Conservation (phyloP, 148 eudicot genomes). For the Fagopyrum tataricum region DNA sequence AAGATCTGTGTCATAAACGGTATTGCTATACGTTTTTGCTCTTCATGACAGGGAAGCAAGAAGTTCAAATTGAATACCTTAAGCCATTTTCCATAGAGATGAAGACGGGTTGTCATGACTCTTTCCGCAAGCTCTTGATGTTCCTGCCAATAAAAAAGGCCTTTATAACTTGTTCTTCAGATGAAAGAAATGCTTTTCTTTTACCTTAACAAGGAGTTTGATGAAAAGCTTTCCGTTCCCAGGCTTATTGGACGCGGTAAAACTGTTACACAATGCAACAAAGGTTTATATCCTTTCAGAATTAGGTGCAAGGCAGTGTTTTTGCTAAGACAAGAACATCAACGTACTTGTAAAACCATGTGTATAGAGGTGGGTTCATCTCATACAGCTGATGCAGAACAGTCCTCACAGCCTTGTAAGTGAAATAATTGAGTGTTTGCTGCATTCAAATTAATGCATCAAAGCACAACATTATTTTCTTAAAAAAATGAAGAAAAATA, state of each 20-base stretch:
- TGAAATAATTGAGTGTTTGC: conserved; percentile 80
- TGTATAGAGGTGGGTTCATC: conserved; percentile 78
- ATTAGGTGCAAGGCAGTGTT: too few species aligned
- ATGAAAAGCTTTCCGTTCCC: conserved; percentile 72
- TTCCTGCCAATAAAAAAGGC: conserved; percentile 50
- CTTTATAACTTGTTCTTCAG: not conserved
- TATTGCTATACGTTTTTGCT: too few species aligned
- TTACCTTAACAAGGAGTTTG: conserved; percentile 72
- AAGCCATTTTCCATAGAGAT: conserved; percentile 87
- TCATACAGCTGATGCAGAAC: conserved; percentile 90
- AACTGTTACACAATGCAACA: conserved; percentile 33
- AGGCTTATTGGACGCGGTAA: conserved; percentile 58
- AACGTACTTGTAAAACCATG: conserved; percentile 91
- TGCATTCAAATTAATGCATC: too few species aligned
- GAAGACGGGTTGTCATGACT: conserved; percentile 90
- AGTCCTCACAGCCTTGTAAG: conserved; percentile 93
- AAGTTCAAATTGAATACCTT: conserved; percentile 38
- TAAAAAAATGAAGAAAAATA: not conserved
- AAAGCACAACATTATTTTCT: not conserved
- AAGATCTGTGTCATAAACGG: not conserved
- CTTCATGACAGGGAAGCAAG: not conserved
- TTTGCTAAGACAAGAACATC: conserved; percentile 11
- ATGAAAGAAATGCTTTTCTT: not conserved
- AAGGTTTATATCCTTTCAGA: not conserved
- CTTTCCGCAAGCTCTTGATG: conserved; percentile 84